Evolutionary conservation across 257 asterid species (phyloP), one percentile per base, ranked within the genome.

Genomic region (Leonotis leonurus): DNA sequence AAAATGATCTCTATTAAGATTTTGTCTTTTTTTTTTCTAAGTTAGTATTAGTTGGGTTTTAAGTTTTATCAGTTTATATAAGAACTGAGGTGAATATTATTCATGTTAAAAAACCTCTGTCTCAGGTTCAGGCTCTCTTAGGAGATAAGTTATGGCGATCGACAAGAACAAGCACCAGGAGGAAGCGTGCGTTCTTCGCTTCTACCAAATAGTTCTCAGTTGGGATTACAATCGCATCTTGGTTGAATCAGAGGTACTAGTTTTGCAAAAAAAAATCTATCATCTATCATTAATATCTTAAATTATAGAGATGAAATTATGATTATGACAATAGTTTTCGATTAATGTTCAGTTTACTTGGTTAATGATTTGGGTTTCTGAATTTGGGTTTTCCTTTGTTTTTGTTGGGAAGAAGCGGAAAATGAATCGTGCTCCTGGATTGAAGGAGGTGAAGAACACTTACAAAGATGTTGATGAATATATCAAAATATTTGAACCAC

Each of bases 191-290:
- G 57, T 81, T 76, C 80, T 66, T 68, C 90, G 96, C 44, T 93
- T 93, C 52, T 83, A 83, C 74, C 81, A 83, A 29, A 87, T 85
- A 7, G 89, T 93, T 20, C 96, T 93, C 29, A 73, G 82, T 40
- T 93, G 97, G 99, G 99, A 93, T 67, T 93, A 85, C 69, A 69
- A 78, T 46, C 95, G 78, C 60, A 66, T 92, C 18, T 78, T 86
- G 76, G 70, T 74, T n/a, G 89, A 93, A 64, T 77, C 87, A 24
- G 27, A 54, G 16, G 97, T 92, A 83, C 41, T 21, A 13, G 41
- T 48, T 27, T 45, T 46, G 3, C 18, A 18, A n/a, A n/a, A n/a
- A n/a, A n/a, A n/a, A n/a, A n/a, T n/a, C 22, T 37, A 32, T 12
- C 54, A n/a, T 60, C 7, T 3, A 3, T 8, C 5, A 44, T 25